Evolutionary conservation across 2,329 filamentous ascomycete genomes (phyloP).

Genomic region (Chalara sp.): DNA sequence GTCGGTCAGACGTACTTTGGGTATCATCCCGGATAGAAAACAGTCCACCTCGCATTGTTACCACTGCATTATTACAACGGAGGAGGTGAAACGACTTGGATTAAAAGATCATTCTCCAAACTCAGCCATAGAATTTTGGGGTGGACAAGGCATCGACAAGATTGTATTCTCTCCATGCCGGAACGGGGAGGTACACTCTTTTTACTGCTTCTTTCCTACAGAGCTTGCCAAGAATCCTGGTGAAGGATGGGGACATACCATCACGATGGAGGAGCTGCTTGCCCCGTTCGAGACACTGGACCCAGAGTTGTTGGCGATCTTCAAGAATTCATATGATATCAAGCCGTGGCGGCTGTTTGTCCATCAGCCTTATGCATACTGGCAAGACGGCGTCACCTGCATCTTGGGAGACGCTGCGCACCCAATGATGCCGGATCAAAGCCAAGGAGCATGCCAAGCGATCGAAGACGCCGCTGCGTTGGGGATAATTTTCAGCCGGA

Average conservation of each 20-base stretch:
- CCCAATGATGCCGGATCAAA: conserved; percentile 65
- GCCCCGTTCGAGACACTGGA: conserved; percentile 55
- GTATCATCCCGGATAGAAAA: conserved; percentile 51
- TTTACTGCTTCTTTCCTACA: conserved; percentile 64
- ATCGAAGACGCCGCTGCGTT: conserved; percentile 35
- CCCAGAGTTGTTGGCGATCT: conserved; percentile 45
- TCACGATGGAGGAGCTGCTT: conserved; percentile 50
- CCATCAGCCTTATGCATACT: conserved; percentile 54
- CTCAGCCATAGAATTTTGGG: conserved; percentile 63
- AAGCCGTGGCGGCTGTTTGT: conserved; percentile 61
- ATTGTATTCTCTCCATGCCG: conserved; percentile 66
- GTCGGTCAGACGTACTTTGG: conserved; percentile 48
- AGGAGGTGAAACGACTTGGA: conserved; percentile 51
- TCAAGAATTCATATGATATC: conserved; percentile 55
- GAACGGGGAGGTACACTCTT: conserved; percentile 56
- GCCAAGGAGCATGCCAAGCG: conserved; percentile 44
- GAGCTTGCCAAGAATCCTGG: conserved; percentile 50
- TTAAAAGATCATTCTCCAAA: conserved; percentile 56
- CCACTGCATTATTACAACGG: conserved; percentile 57
- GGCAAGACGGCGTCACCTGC: conserved; percentile 43
- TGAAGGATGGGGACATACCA: conserved; percentile 49
- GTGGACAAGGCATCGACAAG: conserved; percentile 59
- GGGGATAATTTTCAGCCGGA: conserved; percentile 29
- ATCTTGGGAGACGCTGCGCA: conserved; percentile 62
- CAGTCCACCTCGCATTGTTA: conserved; percentile 55